Percentiles rank a stretch among this genome's conserved stretches.
Conservation (phyloP, 495 filamentous ascomycete species). For the Penicillium cosmopolitanum region DNA sequence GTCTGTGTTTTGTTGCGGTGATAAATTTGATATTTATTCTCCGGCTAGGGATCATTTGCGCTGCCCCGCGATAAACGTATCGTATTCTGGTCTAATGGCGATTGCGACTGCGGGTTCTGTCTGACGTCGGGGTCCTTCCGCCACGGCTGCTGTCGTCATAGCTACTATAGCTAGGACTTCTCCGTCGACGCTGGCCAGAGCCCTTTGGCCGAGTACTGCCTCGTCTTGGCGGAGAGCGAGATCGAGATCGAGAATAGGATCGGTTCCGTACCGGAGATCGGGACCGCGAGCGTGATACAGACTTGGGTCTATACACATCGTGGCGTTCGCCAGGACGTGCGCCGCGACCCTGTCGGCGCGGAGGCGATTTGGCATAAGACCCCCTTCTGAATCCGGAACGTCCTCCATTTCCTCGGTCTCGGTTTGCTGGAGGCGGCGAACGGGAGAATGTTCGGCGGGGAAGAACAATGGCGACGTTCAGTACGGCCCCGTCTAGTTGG, state of each 20-base stretch:
- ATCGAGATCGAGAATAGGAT: slow-evolving; percentile 34
- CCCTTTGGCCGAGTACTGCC: slow-evolving; percentile 34
- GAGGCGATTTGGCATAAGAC: slow-evolving; percentile 39
- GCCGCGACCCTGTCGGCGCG: slow-evolving; percentile 37
- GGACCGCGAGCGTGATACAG: slow-evolving; percentile 50
- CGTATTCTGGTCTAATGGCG: slow-evolving; percentile 21
- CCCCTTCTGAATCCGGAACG: slow-evolving; percentile 39
- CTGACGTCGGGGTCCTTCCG: slow-evolving; percentile 48
- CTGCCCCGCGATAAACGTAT: neutral
- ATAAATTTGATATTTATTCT: neutral
- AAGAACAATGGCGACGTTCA: slow-evolving; percentile 92
- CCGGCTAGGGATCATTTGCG: neutral
- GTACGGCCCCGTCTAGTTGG: slow-evolving; percentile 83
- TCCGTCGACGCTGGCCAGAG: slow-evolving; percentile 43
- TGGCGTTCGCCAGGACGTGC: slow-evolving; percentile 45
- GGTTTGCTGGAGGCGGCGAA: slow-evolving; percentile 45
- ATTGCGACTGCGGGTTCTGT: slow-evolving; percentile 41
- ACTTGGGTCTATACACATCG: slow-evolving; percentile 54
- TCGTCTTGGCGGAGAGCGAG: slow-evolving; percentile 40
- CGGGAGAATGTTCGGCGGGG: slow-evolving; percentile 69
- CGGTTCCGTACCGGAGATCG: slow-evolving; percentile 46
- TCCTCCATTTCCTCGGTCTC: slow-evolving; percentile 33
- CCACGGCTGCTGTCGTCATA: slow-evolving; percentile 54
- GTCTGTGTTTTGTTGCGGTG: too few species aligned
- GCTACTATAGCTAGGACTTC: slow-evolving; percentile 59